Evolutionary conservation across 2,329 filamentous ascomycete genomes (phyloP).

Genomic region (Niveomyces coronatus): DNA sequence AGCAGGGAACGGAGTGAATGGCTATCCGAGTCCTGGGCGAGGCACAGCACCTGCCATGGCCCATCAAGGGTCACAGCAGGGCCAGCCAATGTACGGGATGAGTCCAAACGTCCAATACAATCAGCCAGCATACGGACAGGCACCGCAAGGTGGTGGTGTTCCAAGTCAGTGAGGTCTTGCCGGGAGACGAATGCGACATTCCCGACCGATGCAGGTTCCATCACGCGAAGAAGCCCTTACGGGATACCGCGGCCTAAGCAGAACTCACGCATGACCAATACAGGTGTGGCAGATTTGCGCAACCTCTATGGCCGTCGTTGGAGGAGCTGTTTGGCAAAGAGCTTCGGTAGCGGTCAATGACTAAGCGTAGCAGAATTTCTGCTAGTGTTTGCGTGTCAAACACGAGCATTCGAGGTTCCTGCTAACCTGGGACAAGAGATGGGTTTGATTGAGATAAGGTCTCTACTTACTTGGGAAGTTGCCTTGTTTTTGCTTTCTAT

Average conservation of each 20-base stretch:
- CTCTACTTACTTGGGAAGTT: not conserved
- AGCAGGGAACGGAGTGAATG: constrained; percentile 55
- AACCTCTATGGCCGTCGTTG: constrained; percentile 1
- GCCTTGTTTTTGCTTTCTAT: constrained; percentile 5
- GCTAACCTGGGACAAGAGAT: constrained; percentile 1
- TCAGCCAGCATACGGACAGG: constrained; percentile 61
- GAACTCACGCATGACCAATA: constrained; percentile 53
- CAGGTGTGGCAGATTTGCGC: constrained; percentile 3
- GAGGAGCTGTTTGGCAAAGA: constrained; percentile 4
- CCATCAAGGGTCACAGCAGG: constrained; percentile 87
- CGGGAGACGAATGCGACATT: not conserved
- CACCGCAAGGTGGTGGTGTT: constrained; percentile 44
- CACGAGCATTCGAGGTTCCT: constrained; percentile 2
- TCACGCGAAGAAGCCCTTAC: constrained; percentile 50
- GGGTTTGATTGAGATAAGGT: constrained; percentile 1
- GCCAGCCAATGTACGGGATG: constrained; percentile 69
- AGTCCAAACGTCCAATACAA: constrained; percentile 64
- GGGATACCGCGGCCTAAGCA: constrained; percentile 52
- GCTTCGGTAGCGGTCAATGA: constrained; percentile 2
- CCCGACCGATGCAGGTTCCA: constrained; percentile 36
- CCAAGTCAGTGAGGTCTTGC: constrained; percentile 53
- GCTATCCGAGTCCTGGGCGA: constrained; percentile 81
- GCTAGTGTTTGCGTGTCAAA: constrained; percentile 5
- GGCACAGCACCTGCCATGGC: constrained; percentile 82
- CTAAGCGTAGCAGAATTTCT: constrained; percentile 1